Base-by-base conservation (phyloP, 495 filamentous ascomycete species). In the Margaritispora aquatica region DNA sequence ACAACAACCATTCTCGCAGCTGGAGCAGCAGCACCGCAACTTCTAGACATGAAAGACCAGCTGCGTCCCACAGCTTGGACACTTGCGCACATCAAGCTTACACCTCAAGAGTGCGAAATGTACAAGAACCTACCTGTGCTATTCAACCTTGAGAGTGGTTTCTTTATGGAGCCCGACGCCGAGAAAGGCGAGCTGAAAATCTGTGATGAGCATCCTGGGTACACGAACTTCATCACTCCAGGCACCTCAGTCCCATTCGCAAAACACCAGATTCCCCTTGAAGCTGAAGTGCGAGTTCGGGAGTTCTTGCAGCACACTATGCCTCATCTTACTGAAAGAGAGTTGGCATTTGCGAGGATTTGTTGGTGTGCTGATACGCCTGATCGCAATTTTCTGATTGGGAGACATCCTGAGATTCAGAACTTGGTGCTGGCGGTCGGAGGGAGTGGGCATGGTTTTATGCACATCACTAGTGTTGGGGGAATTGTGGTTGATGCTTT, bases 161-260 rank as follows among this genome's bases (percentile, higher is more conserved):
- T 82, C 63, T 82, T 83, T 63, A 80, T 83, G 70, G 79, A 82
- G 55, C 78, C 80, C 2, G 76, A 79, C 57, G 72, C 69, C 26
- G 77, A 78, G 22, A 77, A 73, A 0, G 66, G 73, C 15, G 74
- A 82, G 59, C 65, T 83, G 0, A 83, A 83, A 64, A 75, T 83
- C 52, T 80, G 77, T 63, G 80, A 82, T 57, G 79, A 83, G 57
- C 79, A 82, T 47, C 78, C 78, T 0, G 80, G 80, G 13, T 83
- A 83, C 59, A 74, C 70, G 60, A 81, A 82, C 51, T 76, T 73
- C 9, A 36, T 65, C 49, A 66, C 26, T 10, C 47, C 48, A 66
- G 54, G 0, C 9, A 64, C 68, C 21, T 75, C 71, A 47, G 64
- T 74, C 4, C 80, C 78, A 0, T 80, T 83, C 54, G 70, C 75